Percentiles rank a stretch among this genome's conserved stretches.
phyloP scores from a whole-genome alignment of 225 moss, liverwort and hornwort species.

The Marchantia polymorpha region DNA sequence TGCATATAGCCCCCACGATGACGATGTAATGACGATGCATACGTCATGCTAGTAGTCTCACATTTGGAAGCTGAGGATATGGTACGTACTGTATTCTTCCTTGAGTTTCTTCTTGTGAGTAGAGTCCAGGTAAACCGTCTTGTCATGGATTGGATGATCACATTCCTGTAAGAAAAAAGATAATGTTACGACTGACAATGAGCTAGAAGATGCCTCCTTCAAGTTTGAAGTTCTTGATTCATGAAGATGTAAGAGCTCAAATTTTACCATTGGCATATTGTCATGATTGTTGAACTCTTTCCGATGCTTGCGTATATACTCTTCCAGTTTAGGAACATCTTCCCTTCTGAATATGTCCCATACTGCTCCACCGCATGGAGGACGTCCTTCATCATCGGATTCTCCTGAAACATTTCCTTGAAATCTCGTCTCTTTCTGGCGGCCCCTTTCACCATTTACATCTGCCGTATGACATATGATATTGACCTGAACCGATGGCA shows the following conservation, averaged over 20 bases:
- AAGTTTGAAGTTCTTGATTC: neutral
- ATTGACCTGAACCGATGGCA: neutral
- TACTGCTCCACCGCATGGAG: slow-evolving; percentile 57
- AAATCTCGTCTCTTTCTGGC: slow-evolving; percentile 3
- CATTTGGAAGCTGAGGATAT: neutral
- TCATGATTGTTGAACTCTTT: slow-evolving; percentile 2
- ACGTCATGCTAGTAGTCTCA: too few relatives aligned
- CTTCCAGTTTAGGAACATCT: slow-evolving; percentile 60
- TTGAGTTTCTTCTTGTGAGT: slow-evolving; percentile 63
- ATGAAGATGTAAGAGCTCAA: neutral
- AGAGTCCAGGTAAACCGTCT: slow-evolving; percentile 54
- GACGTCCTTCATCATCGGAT: neutral
- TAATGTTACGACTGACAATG: neutral
- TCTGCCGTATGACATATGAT: slow-evolving; percentile 9
- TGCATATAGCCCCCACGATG: too few relatives aligned
- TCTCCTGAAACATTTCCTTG: neutral
- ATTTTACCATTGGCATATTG: neutral
- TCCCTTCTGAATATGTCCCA: slow-evolving; percentile 74
- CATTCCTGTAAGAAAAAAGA: slow-evolving; percentile 32
- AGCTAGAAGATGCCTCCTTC: neutral
- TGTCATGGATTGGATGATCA: slow-evolving; percentile 66
- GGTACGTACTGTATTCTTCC: slow-evolving; percentile 56
- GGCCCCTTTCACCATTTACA: neutral
- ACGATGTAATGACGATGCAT: too few relatives aligned
- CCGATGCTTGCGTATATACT: slow-evolving; percentile 40